Conservation (phyloP, 2,329 filamentous ascomycete genomes). For the Exophiala spinifera region DNA sequence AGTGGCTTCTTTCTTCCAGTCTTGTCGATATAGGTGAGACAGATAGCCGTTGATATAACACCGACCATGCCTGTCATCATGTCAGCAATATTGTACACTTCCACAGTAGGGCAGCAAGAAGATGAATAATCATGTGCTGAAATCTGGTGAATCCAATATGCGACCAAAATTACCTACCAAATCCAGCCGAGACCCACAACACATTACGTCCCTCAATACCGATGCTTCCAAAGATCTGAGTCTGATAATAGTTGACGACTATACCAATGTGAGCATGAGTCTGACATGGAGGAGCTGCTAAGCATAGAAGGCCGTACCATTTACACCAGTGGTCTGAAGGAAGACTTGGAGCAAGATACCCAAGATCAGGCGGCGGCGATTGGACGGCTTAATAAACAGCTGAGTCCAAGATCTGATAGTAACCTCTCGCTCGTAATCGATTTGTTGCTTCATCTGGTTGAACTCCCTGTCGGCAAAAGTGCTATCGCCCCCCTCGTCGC, state of each 20-base stretch:
- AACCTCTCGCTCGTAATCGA: neutral
- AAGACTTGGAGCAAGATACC: neutral
- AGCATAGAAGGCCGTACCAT: neutral
- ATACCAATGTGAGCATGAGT: no score
- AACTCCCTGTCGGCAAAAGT: neutral
- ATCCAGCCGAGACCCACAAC: neutral
- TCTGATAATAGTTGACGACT: conserved; percentile 1
- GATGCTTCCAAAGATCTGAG: neutral
- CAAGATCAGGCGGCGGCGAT: neutral
- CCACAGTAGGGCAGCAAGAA: no score
- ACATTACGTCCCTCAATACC: neutral
- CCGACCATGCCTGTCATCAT: neutral
- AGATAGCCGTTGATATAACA: conserved; percentile 1
- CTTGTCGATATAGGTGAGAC: conserved; percentile 2
- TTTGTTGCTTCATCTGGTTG: conserved; percentile 1
- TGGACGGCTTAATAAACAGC: neutral
- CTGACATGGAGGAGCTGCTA: no score
- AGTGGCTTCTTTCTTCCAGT: conserved; percentile 1
- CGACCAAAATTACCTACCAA: neutral
- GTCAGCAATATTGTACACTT: no score
- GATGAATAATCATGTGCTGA: no score
- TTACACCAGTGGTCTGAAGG: conserved; percentile 1
- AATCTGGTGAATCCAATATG: no score
- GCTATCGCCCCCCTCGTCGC: neutral
- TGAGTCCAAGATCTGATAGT: neutral